Evolutionary conservation across 2,329 filamentous ascomycete genomes (phyloP), one percentile per base, ranked within the genome.

Genomic region (Paraphaeosphaeria sporulosa): DNA sequence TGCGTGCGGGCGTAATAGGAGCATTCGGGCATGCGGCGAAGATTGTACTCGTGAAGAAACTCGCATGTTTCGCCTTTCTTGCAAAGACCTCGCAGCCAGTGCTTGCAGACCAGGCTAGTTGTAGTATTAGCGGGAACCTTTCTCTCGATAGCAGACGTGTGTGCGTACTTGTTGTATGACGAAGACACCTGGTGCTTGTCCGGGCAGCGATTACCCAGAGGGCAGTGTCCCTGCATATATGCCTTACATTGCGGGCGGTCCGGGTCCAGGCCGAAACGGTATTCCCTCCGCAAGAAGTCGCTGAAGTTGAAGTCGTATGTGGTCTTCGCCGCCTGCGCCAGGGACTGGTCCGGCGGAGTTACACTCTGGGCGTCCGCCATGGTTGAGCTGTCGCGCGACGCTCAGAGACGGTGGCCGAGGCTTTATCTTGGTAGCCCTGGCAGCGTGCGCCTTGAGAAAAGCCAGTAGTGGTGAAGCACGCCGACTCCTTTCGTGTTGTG

Each of bases 51-150:
- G 84, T 99, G 95, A 51, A 98, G 84, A 73, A 98, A 99, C 82
- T 99, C 95, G 88, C 95, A 99, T 68, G 89, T 88, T 75, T 97
- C 90, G 71, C 94, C 95, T 81, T 98, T 98, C 77, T 99, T 99
- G 85, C 95, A 99, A 21, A 99, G 87, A 0, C 94, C 94, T 66
- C 96, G 92, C 73, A 98, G 89, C 89, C 95, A 98, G 84, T 98
- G 95, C 83, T 99, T 99, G 88, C 95, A 99, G 62, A 99, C 94
- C 17, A 98, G 88, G 53, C 82, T 86, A 62, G 17, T 72, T 3
- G 2, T 32, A 32, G n/a, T 40, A 30, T 60, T 48, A 57, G 53
- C 32, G 9, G 21, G 5, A 38, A 25, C 19, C 7, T 42, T 8
- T 2, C n/a, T 5, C 7, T 12, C 15, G 21, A 15, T 13, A 32